These are phyloP conservation scores for Magnolia kwangsiensis DNA, from an alignment of 164 flowering plant species.

Conservation along the genomic window DNA sequence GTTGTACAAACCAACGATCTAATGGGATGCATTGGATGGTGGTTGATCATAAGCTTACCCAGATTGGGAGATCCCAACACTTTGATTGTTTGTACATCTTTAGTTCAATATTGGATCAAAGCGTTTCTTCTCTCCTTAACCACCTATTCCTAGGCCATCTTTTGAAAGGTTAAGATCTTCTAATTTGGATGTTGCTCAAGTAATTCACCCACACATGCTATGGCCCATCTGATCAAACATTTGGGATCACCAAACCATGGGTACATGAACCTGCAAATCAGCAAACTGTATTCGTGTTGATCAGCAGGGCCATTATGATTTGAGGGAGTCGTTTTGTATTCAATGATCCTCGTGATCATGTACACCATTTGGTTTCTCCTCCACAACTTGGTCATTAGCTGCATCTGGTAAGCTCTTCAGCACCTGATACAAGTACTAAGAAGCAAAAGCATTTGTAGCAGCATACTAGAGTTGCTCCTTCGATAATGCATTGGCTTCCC, in stretches of 20 bases:
- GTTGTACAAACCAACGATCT: too few species aligned
- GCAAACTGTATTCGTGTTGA: too few species aligned
- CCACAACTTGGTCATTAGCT: slow-evolving; percentile 12
- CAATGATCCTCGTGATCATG: background rate
- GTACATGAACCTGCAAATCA: too few species aligned
- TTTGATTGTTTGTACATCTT: background rate
- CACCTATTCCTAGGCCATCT: background rate
- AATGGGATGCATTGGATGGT: too few species aligned
- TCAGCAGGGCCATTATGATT: too few species aligned
- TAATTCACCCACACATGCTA: background rate
- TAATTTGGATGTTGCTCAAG: background rate
- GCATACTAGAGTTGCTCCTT: slow-evolving; percentile 62
- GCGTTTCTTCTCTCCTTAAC: background rate
- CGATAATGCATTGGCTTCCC: slow-evolving; percentile 63
- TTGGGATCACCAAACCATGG: too few species aligned
- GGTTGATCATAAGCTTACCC: background rate
- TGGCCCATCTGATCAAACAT: too few species aligned
- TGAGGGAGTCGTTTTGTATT: background rate
- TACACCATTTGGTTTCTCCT: slow-evolving; percentile 6
- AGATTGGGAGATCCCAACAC: background rate
- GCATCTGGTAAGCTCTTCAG: slow-evolving; percentile 43
- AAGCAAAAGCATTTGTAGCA: slow-evolving; percentile 83
- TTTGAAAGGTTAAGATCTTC: background rate
- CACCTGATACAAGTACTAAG: slow-evolving; percentile 66
- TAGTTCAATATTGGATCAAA: background rate